Percentiles rank a stretch among this genome's conserved stretches.
These are phyloP conservation scores for Fusarium incarnatum DNA, from an alignment of 2,329 filamentous ascomycete genomes.

Conservation along the genomic window DNA sequence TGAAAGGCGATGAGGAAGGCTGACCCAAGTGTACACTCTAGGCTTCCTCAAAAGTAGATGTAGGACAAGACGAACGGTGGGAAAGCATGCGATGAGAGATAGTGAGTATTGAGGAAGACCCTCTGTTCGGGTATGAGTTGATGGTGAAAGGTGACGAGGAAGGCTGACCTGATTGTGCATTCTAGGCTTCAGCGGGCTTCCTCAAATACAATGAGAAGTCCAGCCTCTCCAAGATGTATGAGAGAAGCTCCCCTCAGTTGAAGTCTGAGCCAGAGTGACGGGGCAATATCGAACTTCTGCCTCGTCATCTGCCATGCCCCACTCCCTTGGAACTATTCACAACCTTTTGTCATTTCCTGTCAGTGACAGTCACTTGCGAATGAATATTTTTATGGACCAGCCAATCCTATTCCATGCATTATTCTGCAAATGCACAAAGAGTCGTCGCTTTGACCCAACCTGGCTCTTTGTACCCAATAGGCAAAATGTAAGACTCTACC, in stretches of 20 bases:
- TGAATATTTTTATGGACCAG: rapidly evolving
- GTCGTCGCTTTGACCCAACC: not conserved
- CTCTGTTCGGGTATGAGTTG: not conserved
- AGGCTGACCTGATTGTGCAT: not conserved
- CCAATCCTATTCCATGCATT: not conserved
- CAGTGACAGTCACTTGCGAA: not conserved
- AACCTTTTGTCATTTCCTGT: not conserved
- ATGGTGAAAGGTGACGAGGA: too few species aligned
- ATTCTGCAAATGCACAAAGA: not conserved
- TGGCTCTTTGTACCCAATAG: not conserved
- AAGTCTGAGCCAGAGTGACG: conserved; percentile 4
- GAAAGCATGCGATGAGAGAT: rapidly evolving
- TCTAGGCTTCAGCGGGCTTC: too few species aligned
- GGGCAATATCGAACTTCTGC: conserved; percentile 4
- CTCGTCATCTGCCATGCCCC: not conserved
- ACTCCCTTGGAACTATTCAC: not conserved
- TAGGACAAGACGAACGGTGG: not conserved
- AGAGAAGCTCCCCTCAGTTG: not conserved
- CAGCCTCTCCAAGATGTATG: too few species aligned
- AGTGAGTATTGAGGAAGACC: not conserved
- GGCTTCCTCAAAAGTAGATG: not conserved
- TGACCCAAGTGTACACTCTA: not conserved
- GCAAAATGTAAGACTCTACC: not conserved
- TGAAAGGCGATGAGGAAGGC: not conserved
- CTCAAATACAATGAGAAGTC: too few species aligned